Evolutionary conservation across 1,139 yeast species (phyloP), one percentile per base, ranked within the genome.

Genomic region (Debaryomyces psychrophilus): DNA sequence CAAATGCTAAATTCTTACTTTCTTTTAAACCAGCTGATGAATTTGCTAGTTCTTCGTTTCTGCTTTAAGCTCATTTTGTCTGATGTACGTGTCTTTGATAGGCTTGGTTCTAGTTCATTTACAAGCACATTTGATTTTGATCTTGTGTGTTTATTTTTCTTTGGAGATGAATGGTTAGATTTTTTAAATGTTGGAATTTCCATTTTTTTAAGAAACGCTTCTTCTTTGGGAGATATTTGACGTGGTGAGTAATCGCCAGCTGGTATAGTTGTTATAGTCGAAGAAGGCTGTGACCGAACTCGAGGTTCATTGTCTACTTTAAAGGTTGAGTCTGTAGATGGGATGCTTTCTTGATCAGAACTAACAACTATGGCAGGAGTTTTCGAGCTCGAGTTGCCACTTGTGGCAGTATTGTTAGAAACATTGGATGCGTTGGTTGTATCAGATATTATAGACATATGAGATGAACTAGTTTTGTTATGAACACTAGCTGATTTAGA

Each of bases 311-410:
- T 53, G 9, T 52, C 59, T 22, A 55, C 55, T 28, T 50, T 57
- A 46, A 57, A 56, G 5, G 66, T 54, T 7, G 60, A 52, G 46
- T 58, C 49, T 2, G 63, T 57, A 17, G 65, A 55, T 12, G 61
- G 57, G 5, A 64, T 53, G 4, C 45, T 54, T 27, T 55, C 64
- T 9, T 45, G 44, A 15, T 59, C 60, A 18, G 53, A 48, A 33
- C 58, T 58, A 31, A 59, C 59, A 1, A 65, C 49, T 5, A 64
- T 55, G n/a, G 64, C 22, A 28, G 41, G 41, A 15, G 35, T 18
- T 4, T 8, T 11, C 31, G 37, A 22, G 25, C 36, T 33, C 17
- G 9, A 6, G 7, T 36, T 34, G 23, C 20, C 20, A 22, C 12
- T 31, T 23, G 18, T 17, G 9, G 27, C 8, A 17, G 28, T 27